Percentiles rank a stretch among this genome's conserved stretches.
phyloP scores from a whole-genome alignment of 148 eudicot species.

The Spergularia marina region DNA sequence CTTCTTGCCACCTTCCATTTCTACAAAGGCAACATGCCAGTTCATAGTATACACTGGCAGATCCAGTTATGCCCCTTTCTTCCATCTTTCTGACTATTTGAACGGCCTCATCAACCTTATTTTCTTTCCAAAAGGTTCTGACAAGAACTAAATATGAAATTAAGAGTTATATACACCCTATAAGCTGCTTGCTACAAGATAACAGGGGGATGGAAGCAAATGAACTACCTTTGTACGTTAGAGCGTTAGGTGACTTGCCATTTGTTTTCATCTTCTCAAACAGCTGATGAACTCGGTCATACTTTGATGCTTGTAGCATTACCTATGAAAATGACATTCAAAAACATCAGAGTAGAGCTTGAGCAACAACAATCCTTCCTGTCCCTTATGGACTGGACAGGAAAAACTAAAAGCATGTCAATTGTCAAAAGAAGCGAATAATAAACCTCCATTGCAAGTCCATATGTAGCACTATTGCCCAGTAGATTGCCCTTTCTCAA shows the following conservation, averaged over 20 bases:
- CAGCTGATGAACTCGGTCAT: constrained; percentile 69
- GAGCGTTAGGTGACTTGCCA: constrained; percentile 76
- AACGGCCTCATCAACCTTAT: constrained; percentile 72
- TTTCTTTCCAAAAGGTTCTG: constrained; percentile 77
- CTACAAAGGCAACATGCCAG: constrained; percentile 91
- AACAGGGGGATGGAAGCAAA: neutral
- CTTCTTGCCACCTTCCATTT: constrained; percentile 87
- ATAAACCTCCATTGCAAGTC: constrained; percentile 97
- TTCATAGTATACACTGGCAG: constrained; percentile 82
- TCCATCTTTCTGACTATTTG: constrained; percentile 84
- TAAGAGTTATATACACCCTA: constrained; percentile 7
- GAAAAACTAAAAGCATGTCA: neutral
- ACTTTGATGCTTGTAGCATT: constrained; percentile 77
- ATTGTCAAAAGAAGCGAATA: neutral
- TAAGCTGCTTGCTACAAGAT: neutral
- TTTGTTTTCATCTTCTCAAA: constrained; percentile 72
- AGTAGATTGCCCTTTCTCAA: constrained; percentile 64
- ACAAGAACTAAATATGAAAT: constrained; percentile 62
- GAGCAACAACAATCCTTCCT: neutral
- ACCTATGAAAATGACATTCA: constrained; percentile 48
- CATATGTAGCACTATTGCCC: constrained; percentile 86
- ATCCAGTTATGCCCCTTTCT: constrained; percentile 72
- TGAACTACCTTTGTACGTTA: constrained; percentile 68
- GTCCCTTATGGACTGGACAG: neutral
- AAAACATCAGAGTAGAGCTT: neutral